A percentile compares a stretch with the other conserved stretches of the same genome.
These are phyloP conservation scores for Komagataella ulmi DNA, from an alignment of 805 yeast genomes.

Conservation along the genomic window DNA sequence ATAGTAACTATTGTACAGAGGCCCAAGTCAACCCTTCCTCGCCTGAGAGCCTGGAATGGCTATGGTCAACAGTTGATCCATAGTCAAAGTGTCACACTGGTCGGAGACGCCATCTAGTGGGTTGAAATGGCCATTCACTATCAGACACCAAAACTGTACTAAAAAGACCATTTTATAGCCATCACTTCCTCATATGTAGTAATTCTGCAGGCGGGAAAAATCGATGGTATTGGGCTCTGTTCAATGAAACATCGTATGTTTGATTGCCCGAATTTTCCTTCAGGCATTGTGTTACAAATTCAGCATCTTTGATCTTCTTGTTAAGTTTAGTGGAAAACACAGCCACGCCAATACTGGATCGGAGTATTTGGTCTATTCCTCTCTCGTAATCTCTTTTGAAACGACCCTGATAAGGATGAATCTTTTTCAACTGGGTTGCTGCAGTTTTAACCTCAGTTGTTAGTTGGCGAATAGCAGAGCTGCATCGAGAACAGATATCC, in stretches of 20 bases:
- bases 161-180: neutral
- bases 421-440: neutral
- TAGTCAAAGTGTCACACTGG: too few species aligned
- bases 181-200: neutral
- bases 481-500: neutral
- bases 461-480: neutral
- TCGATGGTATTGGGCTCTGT: slow-evolving; percentile 24
- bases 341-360: slow-evolving; percentile 17
- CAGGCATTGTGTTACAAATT: slow-evolving; percentile 5
- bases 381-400: neutral
- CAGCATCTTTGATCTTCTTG: slow-evolving; percentile 5
- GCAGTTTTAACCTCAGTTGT: neutral
- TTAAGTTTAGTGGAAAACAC: slow-evolving; percentile 8
- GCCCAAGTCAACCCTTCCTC: neutral
- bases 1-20: neutral
- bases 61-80: neutral
- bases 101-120: too few species aligned
- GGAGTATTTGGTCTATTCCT: slow-evolving; percentile 10
- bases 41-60: neutral
- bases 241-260: slow-evolving; percentile 11
- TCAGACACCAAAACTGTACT: too few species aligned
- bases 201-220: slow-evolving; percentile 25
- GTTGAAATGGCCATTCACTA: too few species aligned
- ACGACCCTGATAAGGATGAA: neutral
- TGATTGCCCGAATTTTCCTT: slow-evolving; percentile 2